These are phyloP conservation scores for Coemansia sp. DNA, from an alignment of 192 early-diverging fungal species.

Conservation along the genomic window DNA sequence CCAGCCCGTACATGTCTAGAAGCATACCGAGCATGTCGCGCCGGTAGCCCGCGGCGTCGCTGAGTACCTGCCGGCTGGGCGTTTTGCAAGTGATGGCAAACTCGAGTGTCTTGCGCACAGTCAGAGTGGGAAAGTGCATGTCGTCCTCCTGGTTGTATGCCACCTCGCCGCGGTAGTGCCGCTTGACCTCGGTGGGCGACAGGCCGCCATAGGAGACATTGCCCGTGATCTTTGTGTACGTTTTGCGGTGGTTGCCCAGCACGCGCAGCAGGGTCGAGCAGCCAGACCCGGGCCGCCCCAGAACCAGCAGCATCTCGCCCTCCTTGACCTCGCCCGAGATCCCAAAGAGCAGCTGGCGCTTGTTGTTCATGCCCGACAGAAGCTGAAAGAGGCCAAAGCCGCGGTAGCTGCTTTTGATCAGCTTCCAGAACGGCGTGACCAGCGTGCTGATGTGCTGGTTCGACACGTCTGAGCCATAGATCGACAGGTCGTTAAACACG, in stretches of 20 bases:
- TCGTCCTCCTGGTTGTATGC: constrained; percentile 60
- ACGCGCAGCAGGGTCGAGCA: constrained; percentile 64
- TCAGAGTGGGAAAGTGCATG: constrained; percentile 71
- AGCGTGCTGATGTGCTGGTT: constrained; percentile 44
- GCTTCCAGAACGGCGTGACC: constrained; percentile 36
- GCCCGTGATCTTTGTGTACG: constrained; percentile 56
- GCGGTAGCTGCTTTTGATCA: constrained; percentile 10
- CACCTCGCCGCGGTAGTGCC: constrained; percentile 60
- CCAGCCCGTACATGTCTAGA: constrained; percentile 58
- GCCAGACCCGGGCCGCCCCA: constrained; percentile 66
- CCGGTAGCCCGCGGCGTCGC: constrained; percentile 57
- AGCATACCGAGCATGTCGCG: constrained; percentile 39
- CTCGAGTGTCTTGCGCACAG: constrained; percentile 73
- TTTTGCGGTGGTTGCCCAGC: constrained; percentile 59
- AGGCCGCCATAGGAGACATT: constrained; percentile 65
- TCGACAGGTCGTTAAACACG: constrained; percentile 26
- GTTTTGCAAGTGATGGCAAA: constrained; percentile 73
- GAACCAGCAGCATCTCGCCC: constrained; percentile 68
- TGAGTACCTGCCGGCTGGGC: constrained; percentile 58
- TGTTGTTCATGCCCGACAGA: not conserved
- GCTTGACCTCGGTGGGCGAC: constrained; percentile 52
- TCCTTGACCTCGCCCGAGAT: constrained; percentile 65
- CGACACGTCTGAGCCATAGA: constrained; percentile 33
- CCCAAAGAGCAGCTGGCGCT: constrained; percentile 52
- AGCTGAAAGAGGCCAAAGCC: constrained; percentile 23